Evolutionary conservation across 441 rosid species (phyloP).

Genomic region (Gossypium schwendimanii): DNA sequence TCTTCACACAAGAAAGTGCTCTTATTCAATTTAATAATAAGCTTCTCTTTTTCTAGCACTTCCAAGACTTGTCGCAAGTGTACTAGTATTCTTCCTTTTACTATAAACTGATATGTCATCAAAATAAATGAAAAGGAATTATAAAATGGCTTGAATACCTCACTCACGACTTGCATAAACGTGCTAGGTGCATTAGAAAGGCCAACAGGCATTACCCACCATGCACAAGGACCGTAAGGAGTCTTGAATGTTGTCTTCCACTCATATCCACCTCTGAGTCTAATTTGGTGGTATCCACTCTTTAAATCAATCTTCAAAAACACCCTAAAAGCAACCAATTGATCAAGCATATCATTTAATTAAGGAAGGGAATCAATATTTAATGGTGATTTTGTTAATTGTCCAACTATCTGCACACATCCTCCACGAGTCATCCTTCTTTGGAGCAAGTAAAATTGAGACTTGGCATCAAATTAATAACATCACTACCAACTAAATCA

Average conservation of each 20-base stretch:
- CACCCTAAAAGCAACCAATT: background rate
- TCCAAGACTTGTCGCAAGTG: no score
- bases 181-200: background rate
- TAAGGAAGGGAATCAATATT: background rate
- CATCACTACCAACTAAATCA: background rate
- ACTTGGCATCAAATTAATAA: background rate
- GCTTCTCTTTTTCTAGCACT: background rate
- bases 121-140: background rate
- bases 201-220: background rate
- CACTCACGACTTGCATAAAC: background rate
- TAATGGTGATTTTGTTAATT: background rate
- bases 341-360: background rate
- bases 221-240: background rate
- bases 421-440: background rate
- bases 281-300: background rate
- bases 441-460: background rate
- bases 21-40: background rate
- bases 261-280: background rate
- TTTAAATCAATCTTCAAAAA: background rate
- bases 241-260: background rate
- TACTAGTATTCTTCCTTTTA: background rate
- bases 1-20: background rate
- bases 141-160: background rate
- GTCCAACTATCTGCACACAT: background rate
- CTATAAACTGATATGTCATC: background rate